Percentiles rank a stretch among this genome's conserved stretches.
These are phyloP conservation scores for Botryotinia calthae DNA, from an alignment of 2,329 filamentous ascomycete genomes.

Conservation along the genomic window DNA sequence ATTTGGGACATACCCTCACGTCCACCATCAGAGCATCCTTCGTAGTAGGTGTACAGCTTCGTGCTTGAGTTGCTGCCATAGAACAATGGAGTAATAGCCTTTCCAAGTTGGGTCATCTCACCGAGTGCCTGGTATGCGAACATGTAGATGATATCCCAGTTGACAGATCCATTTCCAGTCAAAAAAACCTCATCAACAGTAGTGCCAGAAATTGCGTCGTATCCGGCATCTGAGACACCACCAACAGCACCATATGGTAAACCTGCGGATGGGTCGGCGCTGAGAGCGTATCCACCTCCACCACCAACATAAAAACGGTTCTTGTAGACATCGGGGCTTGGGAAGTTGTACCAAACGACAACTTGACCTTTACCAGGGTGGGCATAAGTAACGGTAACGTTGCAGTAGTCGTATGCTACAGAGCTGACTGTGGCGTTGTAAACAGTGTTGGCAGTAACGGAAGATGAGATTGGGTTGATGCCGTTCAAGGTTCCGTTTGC, in stretches of 20 bases:
- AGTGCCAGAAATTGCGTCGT: constrained; percentile 45
- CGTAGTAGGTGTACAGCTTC: constrained; percentile 28
- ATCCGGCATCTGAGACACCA: constrained; percentile 51
- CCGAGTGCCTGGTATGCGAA: constrained; percentile 43
- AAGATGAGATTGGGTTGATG: constrained; percentile 36
- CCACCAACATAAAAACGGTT: constrained; percentile 48
- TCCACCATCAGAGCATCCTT: constrained; percentile 49
- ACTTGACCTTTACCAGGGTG: constrained; percentile 44
- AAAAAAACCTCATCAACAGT: constrained; percentile 42
- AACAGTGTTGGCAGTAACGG: constrained; percentile 41
- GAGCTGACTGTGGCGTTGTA: constrained; percentile 38
- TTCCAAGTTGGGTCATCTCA: constrained; percentile 44
- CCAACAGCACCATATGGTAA: constrained; percentile 47
- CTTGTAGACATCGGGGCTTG: constrained; percentile 44
- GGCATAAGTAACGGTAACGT: constrained; percentile 47
- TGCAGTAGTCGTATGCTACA: constrained; percentile 44
- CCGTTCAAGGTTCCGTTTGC: constrained; percentile 17
- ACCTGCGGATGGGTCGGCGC: constrained; percentile 40
- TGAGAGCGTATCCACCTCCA: constrained; percentile 47
- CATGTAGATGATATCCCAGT: constrained; percentile 41
- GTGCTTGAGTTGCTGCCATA: constrained; percentile 37
- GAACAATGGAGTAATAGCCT: constrained; percentile 44
- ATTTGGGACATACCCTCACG: constrained; percentile 50
- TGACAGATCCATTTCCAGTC: constrained; percentile 31
- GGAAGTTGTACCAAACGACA: constrained; percentile 44